Conservation (phyloP, 148 eudicot species). For the Nepenthes gracilis region DNA sequence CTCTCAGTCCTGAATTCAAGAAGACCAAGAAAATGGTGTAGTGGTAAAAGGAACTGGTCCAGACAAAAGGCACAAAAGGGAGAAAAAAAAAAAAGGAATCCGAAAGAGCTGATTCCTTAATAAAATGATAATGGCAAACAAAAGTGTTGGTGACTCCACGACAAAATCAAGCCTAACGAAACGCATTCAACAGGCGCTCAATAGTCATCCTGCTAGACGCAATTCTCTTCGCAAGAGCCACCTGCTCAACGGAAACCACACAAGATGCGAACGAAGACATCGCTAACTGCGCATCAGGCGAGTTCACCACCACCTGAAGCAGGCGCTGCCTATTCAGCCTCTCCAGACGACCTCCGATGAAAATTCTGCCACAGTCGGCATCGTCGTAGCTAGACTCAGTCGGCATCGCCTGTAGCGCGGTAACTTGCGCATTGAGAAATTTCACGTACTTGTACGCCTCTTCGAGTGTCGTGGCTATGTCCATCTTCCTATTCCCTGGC, state of each 20-base stretch:
- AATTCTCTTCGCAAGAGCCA: neutral
- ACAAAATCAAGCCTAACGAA: too few relatives aligned
- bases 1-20: too few relatives aligned
- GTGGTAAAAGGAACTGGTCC: too few relatives aligned
- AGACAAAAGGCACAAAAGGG: too few relatives aligned
- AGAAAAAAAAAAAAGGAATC: too few relatives aligned
- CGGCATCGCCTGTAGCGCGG: slow-evolving; percentile 44
- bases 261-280: slow-evolving; percentile 36
- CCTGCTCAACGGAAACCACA: slow-evolving; percentile 42
- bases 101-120: too few relatives aligned
- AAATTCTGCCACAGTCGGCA: neutral
- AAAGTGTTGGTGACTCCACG: too few relatives aligned
- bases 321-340: slow-evolving; percentile 40
- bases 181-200: too few relatives aligned
- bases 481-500: slow-evolving; percentile 33
- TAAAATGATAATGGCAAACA: too few relatives aligned
- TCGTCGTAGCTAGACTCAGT: neutral
- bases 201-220: too few relatives aligned
- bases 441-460: slow-evolving; percentile 46
- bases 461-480: slow-evolving; percentile 32
- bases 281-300: slow-evolving; percentile 30
- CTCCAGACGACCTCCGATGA: slow-evolving; percentile 12
- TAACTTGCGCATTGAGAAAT: slow-evolving; percentile 54
- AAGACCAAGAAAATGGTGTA: too few relatives aligned
- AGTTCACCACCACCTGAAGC: slow-evolving; percentile 43